phyloP scores from a whole-genome alignment of 768 basidiomycete species.

The Pleurotus platypus region DNA sequence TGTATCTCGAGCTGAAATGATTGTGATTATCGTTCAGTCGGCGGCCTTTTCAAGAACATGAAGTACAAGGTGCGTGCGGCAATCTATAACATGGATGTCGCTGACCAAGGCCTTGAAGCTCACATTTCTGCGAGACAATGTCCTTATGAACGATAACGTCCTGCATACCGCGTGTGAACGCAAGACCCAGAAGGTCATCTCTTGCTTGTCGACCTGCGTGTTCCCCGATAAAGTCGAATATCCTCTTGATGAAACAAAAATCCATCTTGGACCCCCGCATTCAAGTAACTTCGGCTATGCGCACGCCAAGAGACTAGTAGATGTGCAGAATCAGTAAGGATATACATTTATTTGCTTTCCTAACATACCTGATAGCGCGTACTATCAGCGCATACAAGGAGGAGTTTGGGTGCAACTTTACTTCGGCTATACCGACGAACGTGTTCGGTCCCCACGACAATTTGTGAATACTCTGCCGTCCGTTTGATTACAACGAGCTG shows the following conservation, averaged over 20 bases:
- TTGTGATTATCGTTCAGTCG: constrained; percentile 48
- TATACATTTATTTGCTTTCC: not conserved
- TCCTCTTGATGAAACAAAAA: constrained; percentile 89
- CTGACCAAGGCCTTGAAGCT: constrained; percentile 38
- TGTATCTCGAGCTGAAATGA: constrained; percentile 6
- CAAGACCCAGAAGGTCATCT: constrained; percentile 76
- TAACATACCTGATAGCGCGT: not conserved
- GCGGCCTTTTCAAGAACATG: constrained; percentile 95
- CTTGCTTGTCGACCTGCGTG: constrained; percentile 95
- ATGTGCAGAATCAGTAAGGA: constrained; percentile 88
- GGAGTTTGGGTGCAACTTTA: constrained; percentile 92
- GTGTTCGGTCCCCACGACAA: constrained; percentile 96
- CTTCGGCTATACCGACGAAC: constrained; percentile 95
- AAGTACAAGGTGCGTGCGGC: constrained; percentile 69
- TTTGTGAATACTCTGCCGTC: constrained; percentile 48
- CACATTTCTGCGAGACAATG: constrained; percentile 92
- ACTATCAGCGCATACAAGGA: constrained; percentile 84
- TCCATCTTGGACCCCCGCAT: constrained; percentile 91
- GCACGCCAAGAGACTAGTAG: constrained; percentile 93
- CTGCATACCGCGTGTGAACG: constrained; percentile 69
- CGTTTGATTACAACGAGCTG: not conserved
- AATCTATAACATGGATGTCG: not conserved
- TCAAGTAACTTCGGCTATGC: constrained; percentile 96
- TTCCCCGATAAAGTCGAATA: constrained; percentile 95
- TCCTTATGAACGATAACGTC: constrained; percentile 94